These are phyloP conservation scores for Fusarium subtropicale DNA, from an alignment of 2,329 filamentous ascomycete species.

Conservation along the genomic window DNA sequence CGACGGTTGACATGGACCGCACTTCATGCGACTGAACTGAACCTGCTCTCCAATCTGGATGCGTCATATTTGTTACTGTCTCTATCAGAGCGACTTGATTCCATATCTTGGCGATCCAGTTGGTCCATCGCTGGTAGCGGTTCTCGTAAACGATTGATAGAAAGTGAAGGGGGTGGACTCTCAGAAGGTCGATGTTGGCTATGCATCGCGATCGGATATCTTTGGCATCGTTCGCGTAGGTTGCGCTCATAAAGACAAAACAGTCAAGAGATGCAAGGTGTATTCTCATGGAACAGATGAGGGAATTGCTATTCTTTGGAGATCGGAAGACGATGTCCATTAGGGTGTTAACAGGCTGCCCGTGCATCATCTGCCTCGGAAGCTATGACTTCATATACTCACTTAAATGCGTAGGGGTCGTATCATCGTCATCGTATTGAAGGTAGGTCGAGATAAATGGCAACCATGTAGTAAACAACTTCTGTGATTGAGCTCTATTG, in stretches of 20 bases:
- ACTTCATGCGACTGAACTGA: not conserved
- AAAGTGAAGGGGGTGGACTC: not conserved
- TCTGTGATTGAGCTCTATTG: not conserved
- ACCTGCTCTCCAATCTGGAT: not conserved
- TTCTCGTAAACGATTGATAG: not conserved
- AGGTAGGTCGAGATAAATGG: not conserved
- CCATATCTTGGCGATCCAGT: not conserved
- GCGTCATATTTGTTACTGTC: not conserved
- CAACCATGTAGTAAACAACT: not conserved
- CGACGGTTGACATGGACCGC: not conserved
- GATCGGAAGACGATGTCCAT: not conserved
- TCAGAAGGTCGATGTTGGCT: not conserved
- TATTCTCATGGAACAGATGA: not conserved
- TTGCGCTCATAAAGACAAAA: not conserved
- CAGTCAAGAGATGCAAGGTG: not conserved
- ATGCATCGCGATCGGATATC: not conserved
- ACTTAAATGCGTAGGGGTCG: not conserved
- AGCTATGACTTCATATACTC: not conserved
- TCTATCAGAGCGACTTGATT: not conserved
- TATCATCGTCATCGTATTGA: not conserved
- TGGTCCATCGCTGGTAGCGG: not conserved
- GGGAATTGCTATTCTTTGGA: not conserved
- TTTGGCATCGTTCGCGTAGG: not conserved
- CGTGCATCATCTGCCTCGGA: rapidly evolving
- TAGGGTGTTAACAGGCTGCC: not conserved